phyloP scores from a whole-genome alignment of 1,284 basidiomycete genomes.

The Bondarzewia mesenterica region DNA sequence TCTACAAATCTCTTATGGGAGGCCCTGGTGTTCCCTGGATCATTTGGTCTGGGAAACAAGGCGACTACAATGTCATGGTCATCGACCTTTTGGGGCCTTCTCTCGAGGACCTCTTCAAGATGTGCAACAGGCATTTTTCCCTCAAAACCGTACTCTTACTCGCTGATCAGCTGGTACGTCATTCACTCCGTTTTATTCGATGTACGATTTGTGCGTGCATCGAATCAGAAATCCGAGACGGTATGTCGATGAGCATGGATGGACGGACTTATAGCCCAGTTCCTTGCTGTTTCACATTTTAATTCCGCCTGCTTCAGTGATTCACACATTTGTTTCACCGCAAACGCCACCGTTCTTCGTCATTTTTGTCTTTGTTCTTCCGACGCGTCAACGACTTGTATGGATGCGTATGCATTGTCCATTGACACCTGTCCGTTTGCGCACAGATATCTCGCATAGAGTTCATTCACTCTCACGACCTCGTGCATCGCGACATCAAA shows the following conservation, averaged over 20 bases:
- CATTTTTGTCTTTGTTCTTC: background rate
- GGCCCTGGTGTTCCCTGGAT: conserved; percentile 93
- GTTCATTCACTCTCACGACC: conserved; percentile 65
- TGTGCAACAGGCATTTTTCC: conserved; percentile 88
- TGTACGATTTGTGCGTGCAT: conserved; percentile 1
- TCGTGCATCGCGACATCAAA: conserved; percentile 93
- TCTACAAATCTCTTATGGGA: conserved; percentile 90
- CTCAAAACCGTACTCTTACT: conserved; percentile 90
- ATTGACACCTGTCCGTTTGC: background rate
- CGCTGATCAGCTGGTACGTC: conserved; percentile 83
- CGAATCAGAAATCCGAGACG: background rate
- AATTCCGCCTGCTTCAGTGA: no score
- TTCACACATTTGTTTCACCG: no score
- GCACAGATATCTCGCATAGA: conserved; percentile 70
- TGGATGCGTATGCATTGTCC: background rate
- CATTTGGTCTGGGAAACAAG: conserved; percentile 90
- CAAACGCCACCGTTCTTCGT: no score
- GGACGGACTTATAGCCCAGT: no score
- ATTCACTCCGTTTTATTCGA: background rate
- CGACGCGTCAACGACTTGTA: no score
- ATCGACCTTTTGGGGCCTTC: conserved; percentile 91
- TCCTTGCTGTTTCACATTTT: no score
- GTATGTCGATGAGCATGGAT: no score
- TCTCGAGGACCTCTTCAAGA: conserved; percentile 92
- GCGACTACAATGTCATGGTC: conserved; percentile 96